Percentiles rank a stretch among this genome's conserved stretches.
These are phyloP conservation scores for Dendrobium officinale DNA, from an alignment of 106 monocot species.

Conservation along the genomic window DNA sequence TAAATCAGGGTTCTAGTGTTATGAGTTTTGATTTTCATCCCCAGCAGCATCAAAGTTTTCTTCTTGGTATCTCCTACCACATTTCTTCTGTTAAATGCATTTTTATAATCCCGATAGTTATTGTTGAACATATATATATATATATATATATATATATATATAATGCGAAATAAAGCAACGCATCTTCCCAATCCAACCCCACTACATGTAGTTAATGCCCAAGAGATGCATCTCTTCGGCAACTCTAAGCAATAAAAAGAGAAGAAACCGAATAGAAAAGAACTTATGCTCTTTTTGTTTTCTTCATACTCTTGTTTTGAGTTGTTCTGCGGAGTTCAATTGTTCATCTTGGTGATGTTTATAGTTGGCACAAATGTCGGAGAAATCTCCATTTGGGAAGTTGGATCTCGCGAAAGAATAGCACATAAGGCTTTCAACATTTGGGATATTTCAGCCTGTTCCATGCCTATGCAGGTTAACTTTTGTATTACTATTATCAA, in stretches of 20 bases:
- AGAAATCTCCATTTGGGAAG: constrained; percentile 91
- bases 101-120: background rate
- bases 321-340: too few species aligned
- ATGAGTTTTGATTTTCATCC: constrained; percentile 99
- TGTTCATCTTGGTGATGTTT: background rate
- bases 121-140: too few species aligned
- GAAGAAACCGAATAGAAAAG: too few species aligned
- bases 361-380: constrained; percentile 99
- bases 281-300: too few species aligned
- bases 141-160: too few species aligned
- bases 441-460: constrained; percentile 68
- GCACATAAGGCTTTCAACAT: constrained; percentile 81
- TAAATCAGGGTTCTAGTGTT: constrained; percentile 90
- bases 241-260: too few species aligned
- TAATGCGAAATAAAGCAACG: too few species aligned
- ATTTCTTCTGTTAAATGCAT: background rate
- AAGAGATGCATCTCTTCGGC: too few species aligned
- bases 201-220: too few species aligned
- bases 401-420: constrained; percentile 87
- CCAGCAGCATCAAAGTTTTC: constrained; percentile 75
- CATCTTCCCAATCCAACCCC: too few species aligned
- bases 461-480: constrained; percentile 73
- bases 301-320: too few species aligned
- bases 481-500: background rate
- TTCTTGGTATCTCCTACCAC: constrained; percentile 51